Evolutionary conservation across 140 eudicot genomes (phyloP).

Genomic region (Senecio squalidus): DNA sequence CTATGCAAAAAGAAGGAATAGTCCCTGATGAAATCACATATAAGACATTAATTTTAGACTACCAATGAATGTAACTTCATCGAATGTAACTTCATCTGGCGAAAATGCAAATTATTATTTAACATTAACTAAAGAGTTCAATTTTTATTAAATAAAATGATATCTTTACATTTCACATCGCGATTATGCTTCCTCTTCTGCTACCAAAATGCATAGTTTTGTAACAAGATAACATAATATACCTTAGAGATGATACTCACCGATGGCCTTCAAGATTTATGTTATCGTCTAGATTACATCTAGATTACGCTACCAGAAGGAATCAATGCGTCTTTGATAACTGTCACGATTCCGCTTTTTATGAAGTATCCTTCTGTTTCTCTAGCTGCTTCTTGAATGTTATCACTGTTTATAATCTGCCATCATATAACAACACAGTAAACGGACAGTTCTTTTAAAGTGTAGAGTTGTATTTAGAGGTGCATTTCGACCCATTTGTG

Average conservation of each 20-base stretch:
- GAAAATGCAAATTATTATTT: constrained; percentile 3
- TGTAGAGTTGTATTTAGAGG: too few relatives aligned
- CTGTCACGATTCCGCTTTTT: constrained; percentile 89
- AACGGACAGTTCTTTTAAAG: neutral
- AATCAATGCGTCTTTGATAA: constrained; percentile 84
- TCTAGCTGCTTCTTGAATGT: constrained; percentile 95
- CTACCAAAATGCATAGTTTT: constrained; percentile 13
- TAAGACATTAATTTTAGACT: too few relatives aligned
- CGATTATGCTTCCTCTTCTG: constrained; percentile 12
- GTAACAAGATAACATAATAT: constrained; percentile 10
- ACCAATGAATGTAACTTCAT: too few relatives aligned
- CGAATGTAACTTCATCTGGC: neutral
- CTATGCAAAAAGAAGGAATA: too few relatives aligned
- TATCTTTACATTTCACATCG: constrained; percentile 25
- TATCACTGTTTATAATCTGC: constrained; percentile 70
- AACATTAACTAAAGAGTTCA: neutral
- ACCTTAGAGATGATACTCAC: constrained; percentile 17
- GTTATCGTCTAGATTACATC: constrained; percentile 44
- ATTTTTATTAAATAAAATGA: constrained; percentile 17
- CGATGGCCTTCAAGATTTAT: constrained; percentile 7
- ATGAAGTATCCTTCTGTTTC: constrained; percentile 97
- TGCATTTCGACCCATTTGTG: too few relatives aligned
- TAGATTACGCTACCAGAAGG: constrained; percentile 80
- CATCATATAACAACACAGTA: neutral
- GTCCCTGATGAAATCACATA: too few relatives aligned